These are phyloP conservation scores for Scheffersomyces insectosa DNA, from an alignment of 1,139 yeast genomes.

Conservation along the genomic window DNA sequence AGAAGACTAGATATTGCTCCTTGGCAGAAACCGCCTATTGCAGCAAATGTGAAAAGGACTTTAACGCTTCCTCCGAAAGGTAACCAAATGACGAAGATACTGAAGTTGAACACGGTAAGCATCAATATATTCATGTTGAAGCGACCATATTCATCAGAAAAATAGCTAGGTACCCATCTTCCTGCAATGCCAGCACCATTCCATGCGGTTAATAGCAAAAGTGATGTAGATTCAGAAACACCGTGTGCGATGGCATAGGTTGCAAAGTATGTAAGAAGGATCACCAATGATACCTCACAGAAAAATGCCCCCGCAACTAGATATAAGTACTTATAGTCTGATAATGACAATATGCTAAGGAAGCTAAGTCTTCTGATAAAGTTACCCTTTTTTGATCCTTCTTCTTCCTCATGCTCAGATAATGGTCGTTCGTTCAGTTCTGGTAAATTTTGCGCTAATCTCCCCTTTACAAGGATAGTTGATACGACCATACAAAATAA, in stretches of 20 bases:
- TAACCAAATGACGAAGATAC: constrained; percentile 37
- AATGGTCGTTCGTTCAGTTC: too few relatives aligned
- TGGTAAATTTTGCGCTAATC: constrained; percentile 22
- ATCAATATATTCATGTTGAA: constrained; percentile 41
- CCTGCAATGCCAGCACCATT: constrained; percentile 43
- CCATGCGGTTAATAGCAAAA: constrained; percentile 37
- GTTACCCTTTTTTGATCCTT: constrained; percentile 4
- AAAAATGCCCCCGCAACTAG: constrained; percentile 39
- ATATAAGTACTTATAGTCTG: constrained; percentile 26
- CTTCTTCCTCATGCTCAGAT: constrained; percentile 7
- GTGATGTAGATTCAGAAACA: constrained; percentile 34
- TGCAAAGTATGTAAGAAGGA: constrained; percentile 46
- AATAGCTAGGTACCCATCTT: constrained; percentile 37
- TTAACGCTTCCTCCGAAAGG: constrained; percentile 38
- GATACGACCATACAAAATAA: constrained; percentile 29
- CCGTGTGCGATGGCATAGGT: constrained; percentile 47
- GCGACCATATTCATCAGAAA: constrained; percentile 39
- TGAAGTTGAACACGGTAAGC: constrained; percentile 30
- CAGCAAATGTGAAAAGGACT: constrained; percentile 36
- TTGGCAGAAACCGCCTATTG: constrained; percentile 33
- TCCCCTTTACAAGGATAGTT: constrained; percentile 45
- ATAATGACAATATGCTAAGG: constrained; percentile 26
- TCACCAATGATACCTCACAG: constrained; percentile 56
- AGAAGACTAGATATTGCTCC: constrained; percentile 34
- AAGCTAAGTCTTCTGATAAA: constrained; percentile 8